Conservation (phyloP, 208 protist genomes). For the Trypanosoma conorhini region DNA sequence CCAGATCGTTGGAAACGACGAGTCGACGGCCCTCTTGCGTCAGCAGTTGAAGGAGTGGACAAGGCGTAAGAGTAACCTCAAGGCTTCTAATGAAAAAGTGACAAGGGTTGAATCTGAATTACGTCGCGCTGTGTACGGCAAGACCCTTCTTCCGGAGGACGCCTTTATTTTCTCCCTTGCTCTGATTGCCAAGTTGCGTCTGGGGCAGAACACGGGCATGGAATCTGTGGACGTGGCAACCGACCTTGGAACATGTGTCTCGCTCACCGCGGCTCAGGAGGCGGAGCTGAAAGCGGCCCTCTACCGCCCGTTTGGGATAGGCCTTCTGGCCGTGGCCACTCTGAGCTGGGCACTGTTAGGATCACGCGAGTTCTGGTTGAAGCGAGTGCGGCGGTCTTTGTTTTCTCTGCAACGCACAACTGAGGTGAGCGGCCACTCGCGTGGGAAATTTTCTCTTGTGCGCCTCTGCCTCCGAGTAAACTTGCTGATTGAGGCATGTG, state of each 20-base stretch:
- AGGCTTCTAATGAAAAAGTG: conserved; percentile 22
- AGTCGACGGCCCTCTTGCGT: conserved; percentile 54
- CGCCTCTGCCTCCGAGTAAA: conserved; percentile 22
- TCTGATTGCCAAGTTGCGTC: conserved; percentile 49
- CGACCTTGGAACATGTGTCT: neutral
- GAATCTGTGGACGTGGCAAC: conserved; percentile 12
- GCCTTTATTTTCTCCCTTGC: conserved; percentile 39
- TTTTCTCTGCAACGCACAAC: too few species aligned
- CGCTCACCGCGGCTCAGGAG: conserved; percentile 13
- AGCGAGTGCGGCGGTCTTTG: neutral
- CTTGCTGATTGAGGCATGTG: conserved; percentile 16
- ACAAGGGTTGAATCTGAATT: conserved; percentile 12
- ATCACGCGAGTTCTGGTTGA: conserved; percentile 16
- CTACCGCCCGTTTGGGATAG: conserved; percentile 9
- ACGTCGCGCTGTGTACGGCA: conserved; percentile 3
- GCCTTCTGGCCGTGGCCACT: neutral
- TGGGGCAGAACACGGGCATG: conserved; percentile 26
- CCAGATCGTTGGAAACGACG: conserved; percentile 55
- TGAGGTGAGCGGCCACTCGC: neutral
- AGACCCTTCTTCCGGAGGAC: conserved; percentile 26
- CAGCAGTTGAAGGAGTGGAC: conserved; percentile 49
- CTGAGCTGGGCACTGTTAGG: conserved; percentile 18
- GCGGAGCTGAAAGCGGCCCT: conserved; percentile 19
- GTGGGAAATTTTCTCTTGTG: neutral
- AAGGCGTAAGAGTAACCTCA: conserved; percentile 34